These are phyloP conservation scores for Galerina sulciceps DNA, from an alignment of 768 basidiomycete species.

Conservation along the genomic window DNA sequence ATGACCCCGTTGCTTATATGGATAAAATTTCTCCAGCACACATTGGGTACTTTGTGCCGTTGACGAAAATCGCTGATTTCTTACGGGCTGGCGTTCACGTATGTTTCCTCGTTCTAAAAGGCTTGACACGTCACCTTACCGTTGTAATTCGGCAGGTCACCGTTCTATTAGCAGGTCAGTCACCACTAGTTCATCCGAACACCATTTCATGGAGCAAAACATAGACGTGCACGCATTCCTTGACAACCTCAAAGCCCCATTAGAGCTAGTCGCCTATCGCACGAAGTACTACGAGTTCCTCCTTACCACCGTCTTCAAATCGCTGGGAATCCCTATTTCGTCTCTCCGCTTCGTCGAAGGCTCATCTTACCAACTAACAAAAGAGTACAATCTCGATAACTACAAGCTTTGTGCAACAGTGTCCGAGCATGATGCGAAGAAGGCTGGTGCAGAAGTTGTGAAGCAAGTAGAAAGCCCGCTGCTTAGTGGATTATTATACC, in stretches of 20 bases:
- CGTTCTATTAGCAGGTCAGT: slow-evolving; percentile 76
- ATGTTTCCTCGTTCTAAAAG: slow-evolving; percentile 7
- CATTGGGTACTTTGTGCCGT: slow-evolving; percentile 94
- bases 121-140: slow-evolving; percentile 15
- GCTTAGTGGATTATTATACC: slow-evolving; percentile 92
- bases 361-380: slow-evolving; percentile 89
- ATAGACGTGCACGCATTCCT: slow-evolving; percentile 97
- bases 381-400: slow-evolving; percentile 94
- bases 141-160: slow-evolving; percentile 53
- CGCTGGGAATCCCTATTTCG: slow-evolving; percentile 89
- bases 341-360: slow-evolving; percentile 87
- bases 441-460: slow-evolving; percentile 98
- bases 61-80: slow-evolving; percentile 97
- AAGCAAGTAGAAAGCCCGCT: slow-evolving; percentile 95
- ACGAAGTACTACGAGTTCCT: slow-evolving; percentile 90
- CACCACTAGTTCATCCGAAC: neutral
- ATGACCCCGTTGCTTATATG: neutral
- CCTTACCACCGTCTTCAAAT: slow-evolving; percentile 81
- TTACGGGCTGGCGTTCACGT: slow-evolving; percentile 90
- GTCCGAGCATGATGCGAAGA: slow-evolving; percentile 97
- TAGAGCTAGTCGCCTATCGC: slow-evolving; percentile 87
- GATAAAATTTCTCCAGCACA: slow-evolving; percentile 63
- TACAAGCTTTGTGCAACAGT: slow-evolving; percentile 92
- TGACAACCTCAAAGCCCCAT: slow-evolving; percentile 94
- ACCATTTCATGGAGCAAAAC: neutral